These are phyloP conservation scores for Glycyrrhiza uralensis DNA, from an alignment of 306 rosid genomes.

Conservation along the genomic window DNA sequence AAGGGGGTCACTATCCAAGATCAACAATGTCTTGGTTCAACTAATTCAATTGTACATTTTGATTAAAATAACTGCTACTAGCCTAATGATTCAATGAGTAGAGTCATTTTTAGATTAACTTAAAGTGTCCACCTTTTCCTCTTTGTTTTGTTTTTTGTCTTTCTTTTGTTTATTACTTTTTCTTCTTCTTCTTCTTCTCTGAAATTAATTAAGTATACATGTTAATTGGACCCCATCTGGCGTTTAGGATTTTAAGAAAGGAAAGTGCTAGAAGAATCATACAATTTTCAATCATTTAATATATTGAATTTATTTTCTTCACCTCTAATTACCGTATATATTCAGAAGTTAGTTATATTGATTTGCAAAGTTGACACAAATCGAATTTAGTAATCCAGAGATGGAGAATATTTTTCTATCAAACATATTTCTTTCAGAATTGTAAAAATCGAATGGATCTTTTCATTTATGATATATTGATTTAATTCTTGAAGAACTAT, in stretches of 20 bases:
- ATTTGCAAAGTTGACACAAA: too few species aligned
- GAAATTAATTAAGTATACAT: neutral
- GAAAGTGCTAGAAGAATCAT: neutral
- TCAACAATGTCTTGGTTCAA: constrained; percentile 26
- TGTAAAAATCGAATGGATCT: too few species aligned
- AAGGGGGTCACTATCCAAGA: neutral
- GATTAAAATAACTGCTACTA: neutral
- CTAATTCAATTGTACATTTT: neutral
- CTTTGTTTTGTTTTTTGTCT: neutral
- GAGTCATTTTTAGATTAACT: constrained; percentile 14
- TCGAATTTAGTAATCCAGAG: too few species aligned
- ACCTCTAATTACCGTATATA: neutral
- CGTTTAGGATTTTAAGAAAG: neutral
- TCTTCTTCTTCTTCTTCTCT: neutral
- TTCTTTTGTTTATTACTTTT: neutral
- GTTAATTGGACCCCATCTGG: neutral
- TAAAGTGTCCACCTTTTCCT: neutral
- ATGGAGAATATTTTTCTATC: too few species aligned
- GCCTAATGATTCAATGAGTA: neutral
- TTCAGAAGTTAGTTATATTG: too few species aligned
- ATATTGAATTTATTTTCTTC: neutral
- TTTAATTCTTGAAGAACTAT: too few species aligned
- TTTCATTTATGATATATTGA: too few species aligned
- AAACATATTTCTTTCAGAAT: too few species aligned
- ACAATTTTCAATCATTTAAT: neutral